Conservation (phyloP, 139 green algal species). For the Tetradesmus lagerheimii region DNA sequence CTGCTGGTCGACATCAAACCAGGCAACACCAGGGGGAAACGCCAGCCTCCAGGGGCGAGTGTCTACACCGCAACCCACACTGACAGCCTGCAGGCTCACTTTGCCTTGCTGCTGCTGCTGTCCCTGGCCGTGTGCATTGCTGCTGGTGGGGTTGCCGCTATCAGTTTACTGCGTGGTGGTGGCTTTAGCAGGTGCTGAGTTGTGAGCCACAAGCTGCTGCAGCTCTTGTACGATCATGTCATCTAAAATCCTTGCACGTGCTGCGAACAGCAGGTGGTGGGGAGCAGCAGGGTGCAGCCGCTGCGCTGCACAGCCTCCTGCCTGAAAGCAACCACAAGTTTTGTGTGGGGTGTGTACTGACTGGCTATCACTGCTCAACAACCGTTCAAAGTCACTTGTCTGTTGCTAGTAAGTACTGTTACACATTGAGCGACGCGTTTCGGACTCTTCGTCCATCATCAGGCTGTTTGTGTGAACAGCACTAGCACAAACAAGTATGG, state of each 20-base stretch:
- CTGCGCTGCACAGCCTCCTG: background rate
- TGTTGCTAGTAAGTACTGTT: too few relatives aligned
- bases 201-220: background rate
- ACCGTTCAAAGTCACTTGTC: too few relatives aligned
- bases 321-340: background rate
- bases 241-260: background rate
- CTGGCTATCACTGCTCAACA: too few relatives aligned
- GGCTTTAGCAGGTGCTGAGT: background rate
- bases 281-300: background rate
- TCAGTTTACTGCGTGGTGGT: background rate
- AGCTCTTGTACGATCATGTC: background rate
- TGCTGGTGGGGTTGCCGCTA: background rate
- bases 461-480: too few relatives aligned
- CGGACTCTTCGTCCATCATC: too few relatives aligned
- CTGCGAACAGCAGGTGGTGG: background rate
- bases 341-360: too few relatives aligned
- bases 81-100: conserved; percentile 53
- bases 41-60: conserved; percentile 72
- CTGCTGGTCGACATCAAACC: conserved; percentile 74
- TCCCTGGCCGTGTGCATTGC: background rate
- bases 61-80: conserved; percentile 75
- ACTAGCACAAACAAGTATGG: too few relatives aligned
- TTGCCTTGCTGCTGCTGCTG: background rate
- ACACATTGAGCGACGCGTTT: too few relatives aligned
- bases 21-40: conserved; percentile 64